Conservation (phyloP, 495 filamentous ascomycete genomes). For the Lophium mytilinum region DNA sequence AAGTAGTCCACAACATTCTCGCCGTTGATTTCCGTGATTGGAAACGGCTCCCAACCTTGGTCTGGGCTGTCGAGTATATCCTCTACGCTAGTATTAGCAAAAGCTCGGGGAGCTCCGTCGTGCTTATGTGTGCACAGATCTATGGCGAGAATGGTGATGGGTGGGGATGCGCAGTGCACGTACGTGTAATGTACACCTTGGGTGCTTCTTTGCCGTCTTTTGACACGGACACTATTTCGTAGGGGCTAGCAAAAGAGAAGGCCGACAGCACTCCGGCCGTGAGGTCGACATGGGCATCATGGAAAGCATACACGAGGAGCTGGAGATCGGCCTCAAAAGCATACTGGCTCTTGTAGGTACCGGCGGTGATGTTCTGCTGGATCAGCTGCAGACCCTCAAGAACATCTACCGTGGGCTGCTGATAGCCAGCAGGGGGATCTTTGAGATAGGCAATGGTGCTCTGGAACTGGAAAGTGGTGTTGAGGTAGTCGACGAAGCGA, state of each 20-base stretch:
- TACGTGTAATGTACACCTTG: background rate
- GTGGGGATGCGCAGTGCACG: no score
- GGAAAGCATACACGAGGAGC: constrained; percentile 33
- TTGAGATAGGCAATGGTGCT: constrained; percentile 39
- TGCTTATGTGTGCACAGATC: background rate
- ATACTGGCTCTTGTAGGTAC: constrained; percentile 39
- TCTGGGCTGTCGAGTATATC: background rate
- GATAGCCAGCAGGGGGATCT: constrained; percentile 36
- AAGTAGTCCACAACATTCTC: constrained; percentile 27
- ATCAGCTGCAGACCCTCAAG: constrained; percentile 36
- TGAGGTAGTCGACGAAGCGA: constrained; percentile 31
- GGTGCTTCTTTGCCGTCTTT: constrained; percentile 22
- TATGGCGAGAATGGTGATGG: background rate
- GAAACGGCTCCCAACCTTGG: background rate
- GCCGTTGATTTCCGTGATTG: background rate
- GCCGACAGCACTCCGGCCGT: constrained; percentile 34
- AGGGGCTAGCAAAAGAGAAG: constrained; percentile 40
- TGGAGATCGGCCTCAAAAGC: constrained; percentile 43
- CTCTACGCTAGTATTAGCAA: background rate
- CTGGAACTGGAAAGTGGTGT: constrained; percentile 22
- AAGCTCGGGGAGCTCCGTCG: no score
- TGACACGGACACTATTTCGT: constrained; percentile 40
- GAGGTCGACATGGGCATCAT: constrained; percentile 42
- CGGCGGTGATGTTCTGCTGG: constrained; percentile 32
- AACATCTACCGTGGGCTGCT: constrained; percentile 36